Evolutionary conservation across 768 basidiomycete genomes (phyloP).

Genomic region (Phallus indusiatus): DNA sequence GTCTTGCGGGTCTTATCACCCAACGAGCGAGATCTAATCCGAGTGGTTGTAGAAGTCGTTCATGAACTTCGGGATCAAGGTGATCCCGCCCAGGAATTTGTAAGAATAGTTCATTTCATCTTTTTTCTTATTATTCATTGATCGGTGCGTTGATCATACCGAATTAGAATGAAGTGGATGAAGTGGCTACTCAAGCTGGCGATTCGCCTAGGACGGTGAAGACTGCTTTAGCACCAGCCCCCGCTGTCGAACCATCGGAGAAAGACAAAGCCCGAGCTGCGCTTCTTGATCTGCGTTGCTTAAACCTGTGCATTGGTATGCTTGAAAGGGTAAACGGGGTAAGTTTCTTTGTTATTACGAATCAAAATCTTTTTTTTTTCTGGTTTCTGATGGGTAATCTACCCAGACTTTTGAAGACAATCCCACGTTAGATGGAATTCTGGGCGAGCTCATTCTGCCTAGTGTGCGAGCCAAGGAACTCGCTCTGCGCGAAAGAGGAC

Average conservation of each 20-base stretch:
- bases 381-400: neutral
- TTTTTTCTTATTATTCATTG: constrained; percentile 12
- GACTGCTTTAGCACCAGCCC: constrained; percentile 19
- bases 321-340: constrained; percentile 82
- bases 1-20: constrained; percentile 63
- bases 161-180: constrained; percentile 4
- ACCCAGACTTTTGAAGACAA: constrained; percentile 54
- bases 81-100: constrained; percentile 27
- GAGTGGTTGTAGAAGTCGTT: constrained; percentile 81
- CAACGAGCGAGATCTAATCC: constrained; percentile 77
- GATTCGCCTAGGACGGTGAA: constrained; percentile 24
- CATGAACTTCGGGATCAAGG: constrained; percentile 62
- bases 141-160: neutral
- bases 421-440: constrained; percentile 54
- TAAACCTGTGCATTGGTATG: constrained; percentile 72
- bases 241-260: constrained; percentile 36
- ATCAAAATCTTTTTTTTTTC: neutral
- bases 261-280: constrained; percentile 54
- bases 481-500: constrained; percentile 67
- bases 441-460: constrained; percentile 83
- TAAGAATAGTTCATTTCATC: constrained; percentile 12
- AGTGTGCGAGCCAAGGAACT: constrained; percentile 84
- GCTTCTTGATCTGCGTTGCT: constrained; percentile 61
- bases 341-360: constrained; percentile 20
- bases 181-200: constrained; percentile 12